Conservation (phyloP, 2,329 filamentous ascomycete species). For the Fusarium sp. region DNA sequence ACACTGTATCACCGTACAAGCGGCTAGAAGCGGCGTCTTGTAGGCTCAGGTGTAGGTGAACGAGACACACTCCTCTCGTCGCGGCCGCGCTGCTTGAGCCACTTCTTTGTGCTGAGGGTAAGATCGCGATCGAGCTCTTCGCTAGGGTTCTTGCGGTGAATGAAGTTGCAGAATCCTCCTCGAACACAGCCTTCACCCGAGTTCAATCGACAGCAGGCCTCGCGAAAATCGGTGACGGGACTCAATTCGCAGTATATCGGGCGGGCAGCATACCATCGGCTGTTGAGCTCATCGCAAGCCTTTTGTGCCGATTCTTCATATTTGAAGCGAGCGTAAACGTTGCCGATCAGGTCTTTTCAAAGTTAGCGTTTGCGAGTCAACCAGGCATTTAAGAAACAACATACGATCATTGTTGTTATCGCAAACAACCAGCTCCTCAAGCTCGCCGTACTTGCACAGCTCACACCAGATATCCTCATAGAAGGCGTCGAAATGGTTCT, state of each 20-base stretch:
- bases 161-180: conserved; percentile 99
- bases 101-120: conserved; percentile 93
- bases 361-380: conserved; percentile 41
- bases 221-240: conserved; percentile 96
- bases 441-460: conserved; percentile 98
- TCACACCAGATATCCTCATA: conserved; percentile 99
- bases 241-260: conserved; percentile 98
- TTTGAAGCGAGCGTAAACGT: conserved; percentile 99
- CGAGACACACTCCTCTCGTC: conserved; percentile 85
- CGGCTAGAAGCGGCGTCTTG: conserved; percentile 75
- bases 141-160: conserved; percentile 94
- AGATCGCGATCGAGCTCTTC: conserved; percentile 90
- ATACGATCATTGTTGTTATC: conserved; percentile 98
- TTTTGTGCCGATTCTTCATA: conserved; percentile 97
- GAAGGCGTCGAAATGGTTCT: conserved; percentile 99
- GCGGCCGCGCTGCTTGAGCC: conserved; percentile 85
- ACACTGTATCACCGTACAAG: conserved; percentile 11
- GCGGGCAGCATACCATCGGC: conserved; percentile 94
- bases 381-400: conserved; percentile 52
- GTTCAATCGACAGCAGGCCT: conserved; percentile 96
- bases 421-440: conserved; percentile 98
- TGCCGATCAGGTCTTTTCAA: conserved; percentile 86
- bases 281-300: conserved; percentile 94
- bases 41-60: conserved; percentile 88
- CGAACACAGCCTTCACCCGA: conserved; percentile 94